Evolutionary conservation across 768 basidiomycete genomes (phyloP), one percentile per base, ranked within the genome.

Genomic region (Coprinopsis marcescibilis): DNA sequence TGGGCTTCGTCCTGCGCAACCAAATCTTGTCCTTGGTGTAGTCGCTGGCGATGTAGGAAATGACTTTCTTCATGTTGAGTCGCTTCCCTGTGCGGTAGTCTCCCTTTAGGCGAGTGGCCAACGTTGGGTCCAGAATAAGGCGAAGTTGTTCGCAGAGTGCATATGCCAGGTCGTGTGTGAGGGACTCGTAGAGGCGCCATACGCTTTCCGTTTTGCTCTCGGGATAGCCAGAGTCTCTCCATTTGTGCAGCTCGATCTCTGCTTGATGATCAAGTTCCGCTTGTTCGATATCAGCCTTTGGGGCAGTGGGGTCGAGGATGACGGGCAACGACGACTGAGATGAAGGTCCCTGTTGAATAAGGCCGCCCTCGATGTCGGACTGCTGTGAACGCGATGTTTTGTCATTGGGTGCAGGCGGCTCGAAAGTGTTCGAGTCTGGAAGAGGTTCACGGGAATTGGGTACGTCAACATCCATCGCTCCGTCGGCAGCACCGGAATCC

Each of bases 21-120:
- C 96, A 99, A 53, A 98, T 98, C 67, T 94, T 94, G 75, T 99
- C 95, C 64, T 98, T 98, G 43, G 94, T 98, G 71, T 90, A 99
- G 67, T 99, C 96, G 67, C 87, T 90, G 27, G 96, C 95, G 51
- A 99, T 94, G 72, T 95, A 98, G 2, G 89, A 82, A 51, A 99
- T 94, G 63, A 98, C 91, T 67, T 94, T 94, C 63, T 94, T 92
- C 95, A 98, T 97, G 65, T 98, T 98, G 24, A 99, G 77, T 15
- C 95, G 78, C 67, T 99, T 99, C 43, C 96, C 96, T 0, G 90
- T 94, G 24, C 94, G 87, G 65, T 96, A 99, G 70, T 98, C 96
- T 30, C 96, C 96, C 65, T 88, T 86, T 35, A 99, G 73, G 17
- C 96, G 80, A 4, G 95, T 96, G 4, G 96, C 92, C 40, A 88